phyloP scores from a whole-genome alignment of 345 rosid genomes.

The Hibiscus tridactylites region DNA sequence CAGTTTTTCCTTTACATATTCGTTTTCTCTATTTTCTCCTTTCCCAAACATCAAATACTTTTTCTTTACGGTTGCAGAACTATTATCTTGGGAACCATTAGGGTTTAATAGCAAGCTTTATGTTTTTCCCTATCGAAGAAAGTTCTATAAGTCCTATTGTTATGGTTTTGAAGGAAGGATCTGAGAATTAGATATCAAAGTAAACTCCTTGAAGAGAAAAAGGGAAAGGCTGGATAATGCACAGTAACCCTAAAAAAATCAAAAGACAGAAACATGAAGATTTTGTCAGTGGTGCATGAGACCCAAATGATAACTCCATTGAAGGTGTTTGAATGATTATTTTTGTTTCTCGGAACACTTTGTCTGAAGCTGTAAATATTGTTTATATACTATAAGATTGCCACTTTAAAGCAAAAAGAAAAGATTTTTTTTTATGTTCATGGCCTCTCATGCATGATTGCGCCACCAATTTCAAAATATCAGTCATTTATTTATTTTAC shows the following conservation, averaged over 20 bases:
- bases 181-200: not conserved
- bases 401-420: not conserved
- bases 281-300: slow-evolving; percentile 10
- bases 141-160: not conserved
- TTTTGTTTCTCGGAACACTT: not conserved
- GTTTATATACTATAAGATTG: not conserved
- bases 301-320: slow-evolving; percentile 10
- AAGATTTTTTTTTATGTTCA: not conserved
- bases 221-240: not conserved
- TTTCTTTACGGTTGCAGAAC: not conserved
- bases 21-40: not conserved
- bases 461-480: not conserved
- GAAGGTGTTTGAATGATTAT: not conserved
- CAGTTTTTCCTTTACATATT: not conserved
- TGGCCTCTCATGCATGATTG: slow-evolving; percentile 4
- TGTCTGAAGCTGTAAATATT: not conserved
- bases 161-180: not conserved
- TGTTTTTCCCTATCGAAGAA: not conserved
- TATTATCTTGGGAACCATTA: not conserved
- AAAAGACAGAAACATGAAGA: not conserved
- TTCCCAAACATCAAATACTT: not conserved
- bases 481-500: not conserved
- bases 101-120: not conserved
- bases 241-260: not conserved
- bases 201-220: not conserved